phyloP scores from a whole-genome alignment of 1,284 basidiomycete genomes.

The Ceratobasidium sp. region DNA sequence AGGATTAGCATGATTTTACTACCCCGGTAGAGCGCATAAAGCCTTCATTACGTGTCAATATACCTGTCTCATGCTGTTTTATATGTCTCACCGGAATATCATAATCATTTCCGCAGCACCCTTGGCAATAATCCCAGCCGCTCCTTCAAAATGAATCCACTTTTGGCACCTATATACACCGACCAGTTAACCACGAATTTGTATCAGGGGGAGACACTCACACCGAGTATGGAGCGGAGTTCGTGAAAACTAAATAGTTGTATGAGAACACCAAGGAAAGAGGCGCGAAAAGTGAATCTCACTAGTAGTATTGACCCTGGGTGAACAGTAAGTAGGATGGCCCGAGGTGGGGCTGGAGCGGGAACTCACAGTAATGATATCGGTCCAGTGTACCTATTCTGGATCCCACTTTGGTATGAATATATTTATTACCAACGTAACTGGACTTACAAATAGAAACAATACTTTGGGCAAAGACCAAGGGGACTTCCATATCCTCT shows the following conservation, averaged over 20 bases:
- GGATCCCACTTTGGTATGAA: neutral
- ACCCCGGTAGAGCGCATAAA: conserved; percentile 23
- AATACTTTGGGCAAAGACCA: conserved; percentile 20
- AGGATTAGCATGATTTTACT: conserved; percentile 21
- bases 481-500: conserved; percentile 28
- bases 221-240: conserved; percentile 12
- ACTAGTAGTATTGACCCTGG: conserved; percentile 24
- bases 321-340: neutral
- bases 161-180: neutral
- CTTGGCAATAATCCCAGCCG: conserved; percentile 19
- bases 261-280: neutral
- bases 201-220: neutral
- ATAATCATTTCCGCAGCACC: conserved; percentile 23
- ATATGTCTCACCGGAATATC: conserved; percentile 15
- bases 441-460: conserved; percentile 25
- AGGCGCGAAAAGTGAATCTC: neutral
- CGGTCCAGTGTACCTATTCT: conserved; percentile 27
- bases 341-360: too few species aligned
- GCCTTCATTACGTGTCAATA: neutral
- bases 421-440: neutral
- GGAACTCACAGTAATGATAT: conserved; percentile 16
- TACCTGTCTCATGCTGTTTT: neutral
- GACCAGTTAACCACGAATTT: neutral
- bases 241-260: conserved; percentile 16
- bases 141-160: conserved; percentile 32